phyloP scores from a whole-genome alignment of 371 early-diverging fungal species.

The Funneliformis caledonium region DNA sequence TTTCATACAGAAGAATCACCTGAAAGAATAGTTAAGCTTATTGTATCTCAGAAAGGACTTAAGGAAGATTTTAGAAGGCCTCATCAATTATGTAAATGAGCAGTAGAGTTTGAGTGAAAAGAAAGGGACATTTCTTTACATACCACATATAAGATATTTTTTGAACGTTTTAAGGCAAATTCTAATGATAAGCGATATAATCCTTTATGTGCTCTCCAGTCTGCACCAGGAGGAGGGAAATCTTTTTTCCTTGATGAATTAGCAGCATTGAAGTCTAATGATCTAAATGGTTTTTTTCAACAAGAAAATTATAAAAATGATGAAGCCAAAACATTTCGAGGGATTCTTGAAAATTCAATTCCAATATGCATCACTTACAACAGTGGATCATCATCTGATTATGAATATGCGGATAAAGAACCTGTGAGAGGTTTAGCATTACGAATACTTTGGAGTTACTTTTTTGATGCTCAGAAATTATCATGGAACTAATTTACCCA shows the following conservation, averaged over 20 bases:
- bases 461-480: not conserved
- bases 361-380: not conserved
- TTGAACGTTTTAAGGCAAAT: not conserved
- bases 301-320: not conserved
- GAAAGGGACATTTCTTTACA: not conserved
- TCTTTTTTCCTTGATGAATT: constrained; percentile 16
- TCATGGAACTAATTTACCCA: not conserved
- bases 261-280: not conserved
- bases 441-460: not conserved
- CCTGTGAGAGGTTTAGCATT: not conserved
- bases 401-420: not conserved
- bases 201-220: not conserved
- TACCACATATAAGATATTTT: not conserved
- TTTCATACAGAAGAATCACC: too few relatives aligned
- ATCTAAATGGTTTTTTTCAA: not conserved
- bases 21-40: not conserved
- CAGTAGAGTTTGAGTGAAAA: not conserved
- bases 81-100: not conserved
- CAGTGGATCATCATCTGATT: not conserved
- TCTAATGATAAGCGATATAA: not conserved
- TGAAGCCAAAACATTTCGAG: too few relatives aligned
- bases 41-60: not conserved
- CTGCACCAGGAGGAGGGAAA: constrained; percentile 15
- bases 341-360: not conserved
- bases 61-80: not conserved